Evolutionary conservation across 2,329 filamentous ascomycete genomes (phyloP), one percentile per base, ranked within the genome.

Genomic region (Didymella keratinophila): DNA sequence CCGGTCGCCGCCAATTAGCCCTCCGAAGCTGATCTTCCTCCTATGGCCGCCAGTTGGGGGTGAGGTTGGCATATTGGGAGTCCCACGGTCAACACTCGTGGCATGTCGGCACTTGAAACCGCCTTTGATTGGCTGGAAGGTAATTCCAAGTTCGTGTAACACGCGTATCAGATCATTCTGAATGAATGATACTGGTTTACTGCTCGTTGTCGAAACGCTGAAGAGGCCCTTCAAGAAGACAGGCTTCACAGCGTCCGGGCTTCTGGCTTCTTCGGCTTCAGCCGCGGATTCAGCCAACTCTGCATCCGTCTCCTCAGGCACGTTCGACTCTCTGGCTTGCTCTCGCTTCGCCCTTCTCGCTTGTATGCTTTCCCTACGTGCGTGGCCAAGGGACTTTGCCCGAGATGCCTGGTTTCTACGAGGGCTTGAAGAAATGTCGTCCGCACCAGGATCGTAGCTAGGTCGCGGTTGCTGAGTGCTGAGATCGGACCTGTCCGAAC

Each of bases 161-260:
- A 98, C 95, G 48, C 94, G 86, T 72, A 96, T 96, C 67, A 99
- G 91, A 73, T 99, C 95, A 7, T 87, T 82, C 37, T 94, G 88
- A 62, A 99, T 99, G 58, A 92, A 87, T 1, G 88, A 82, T 11
- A 98, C 86, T 1, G 94, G 92, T 73, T 96, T 96, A 72, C 89
- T 95, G 57, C 93, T 97, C 7, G 95, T 99, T 0, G 95, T 99
- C 4, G 92, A 96, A 52, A 98, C 95, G 70, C 94, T 98, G 80
- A 99, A 98, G 18, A 99, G 83, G 4, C 95, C 95, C 78, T 98
- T 99, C 56, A 99, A 85, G 76, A 90, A 98, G 3, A 98, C 95
- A 0, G 95, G 95, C 76, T 97, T 97, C 52, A 94, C 89, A 60
- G 94, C 86, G 66, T 96, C 92, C 5, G 90, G 88, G 66, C 86